Evolutionary conservation across 108 stramenopile species (phyloP).

Genomic region (Nitzschia sp.): DNA sequence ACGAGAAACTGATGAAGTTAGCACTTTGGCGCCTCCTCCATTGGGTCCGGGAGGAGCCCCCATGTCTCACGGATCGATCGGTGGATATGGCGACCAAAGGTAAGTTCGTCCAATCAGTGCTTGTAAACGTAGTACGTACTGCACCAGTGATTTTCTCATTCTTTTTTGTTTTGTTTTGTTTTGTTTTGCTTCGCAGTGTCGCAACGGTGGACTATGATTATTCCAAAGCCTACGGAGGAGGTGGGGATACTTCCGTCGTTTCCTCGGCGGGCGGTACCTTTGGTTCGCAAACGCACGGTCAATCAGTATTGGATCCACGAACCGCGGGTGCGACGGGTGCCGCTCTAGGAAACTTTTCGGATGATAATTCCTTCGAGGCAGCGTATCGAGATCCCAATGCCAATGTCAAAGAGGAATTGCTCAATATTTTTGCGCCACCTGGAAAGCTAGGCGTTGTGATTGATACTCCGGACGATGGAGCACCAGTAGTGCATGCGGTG

Average conservation of each 20-base stretch:
- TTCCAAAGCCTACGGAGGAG: conserved; percentile 81
- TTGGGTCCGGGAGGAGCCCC: conserved; percentile 14
- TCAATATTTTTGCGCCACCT: conserved; percentile 80
- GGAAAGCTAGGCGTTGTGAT: conserved; percentile 91
- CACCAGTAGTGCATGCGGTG: conserved; percentile 86
- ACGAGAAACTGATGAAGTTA: conserved; percentile 31
- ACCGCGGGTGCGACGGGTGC: conserved; percentile 51
- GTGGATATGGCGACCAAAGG: conserved; percentile 70
- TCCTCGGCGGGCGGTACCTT: conserved; percentile 81
- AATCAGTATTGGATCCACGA: conserved; percentile 37
- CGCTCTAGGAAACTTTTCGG: conserved; percentile 29
- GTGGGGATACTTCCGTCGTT: conserved; percentile 56
- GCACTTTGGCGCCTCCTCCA: conserved; percentile 24
- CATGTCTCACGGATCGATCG: conserved; percentile 17
- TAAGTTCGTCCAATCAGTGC: conserved; percentile 22
- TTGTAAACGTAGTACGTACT: background rate
- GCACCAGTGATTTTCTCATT: background rate
- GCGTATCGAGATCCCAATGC: conserved; percentile 30
- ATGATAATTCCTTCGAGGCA: conserved; percentile 25
- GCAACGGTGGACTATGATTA: conserved; percentile 87
- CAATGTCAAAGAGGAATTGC: conserved; percentile 63
- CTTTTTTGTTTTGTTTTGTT: conserved; percentile 8
- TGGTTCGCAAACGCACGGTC: conserved; percentile 59
- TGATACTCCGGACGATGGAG: conserved; percentile 86
- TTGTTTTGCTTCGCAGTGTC: conserved; percentile 43